Percentiles rank a stretch among this genome's conserved stretches.
Conservation (phyloP, 257 asterid species). For the Solanum habrochaites region DNA sequence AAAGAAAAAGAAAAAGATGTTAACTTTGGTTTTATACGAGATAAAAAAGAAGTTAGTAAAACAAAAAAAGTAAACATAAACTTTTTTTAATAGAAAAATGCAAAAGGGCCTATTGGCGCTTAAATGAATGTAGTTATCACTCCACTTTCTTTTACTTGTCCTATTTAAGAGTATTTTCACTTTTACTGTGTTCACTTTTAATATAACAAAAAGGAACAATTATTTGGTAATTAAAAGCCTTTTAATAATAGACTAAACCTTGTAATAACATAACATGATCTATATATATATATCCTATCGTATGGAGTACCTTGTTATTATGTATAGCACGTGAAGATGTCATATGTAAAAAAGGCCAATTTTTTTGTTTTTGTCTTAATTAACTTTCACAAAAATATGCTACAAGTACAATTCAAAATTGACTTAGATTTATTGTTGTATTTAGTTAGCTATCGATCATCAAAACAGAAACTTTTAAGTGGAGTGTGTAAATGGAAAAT, state of each 20-base stretch:
- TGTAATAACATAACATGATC: background rate
- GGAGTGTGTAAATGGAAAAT: background rate
- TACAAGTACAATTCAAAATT: background rate
- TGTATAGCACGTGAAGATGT: background rate
- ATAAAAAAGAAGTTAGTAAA: background rate
- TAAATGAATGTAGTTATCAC: no score
- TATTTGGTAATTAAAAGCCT: background rate
- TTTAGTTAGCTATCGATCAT: background rate
- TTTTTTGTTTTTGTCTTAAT: background rate
- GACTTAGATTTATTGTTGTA: background rate
- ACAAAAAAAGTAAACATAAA: background rate
- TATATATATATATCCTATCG: background rate
- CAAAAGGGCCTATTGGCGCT: no score
- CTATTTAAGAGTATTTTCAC: fast-evolving
- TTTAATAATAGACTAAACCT: background rate
- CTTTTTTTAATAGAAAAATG: no score
- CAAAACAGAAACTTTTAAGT: background rate
- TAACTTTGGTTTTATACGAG: background rate
- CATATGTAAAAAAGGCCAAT: background rate
- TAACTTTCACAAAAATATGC: background rate
- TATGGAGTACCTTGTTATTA: background rate
- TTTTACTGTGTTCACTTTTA: no score
- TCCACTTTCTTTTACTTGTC: no score
- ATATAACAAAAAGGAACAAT: no score
- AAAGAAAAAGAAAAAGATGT: background rate